These are phyloP conservation scores for Lactuca saligna DNA, from an alignment of 129 eudicot genomes.

Conservation along the genomic window DNA sequence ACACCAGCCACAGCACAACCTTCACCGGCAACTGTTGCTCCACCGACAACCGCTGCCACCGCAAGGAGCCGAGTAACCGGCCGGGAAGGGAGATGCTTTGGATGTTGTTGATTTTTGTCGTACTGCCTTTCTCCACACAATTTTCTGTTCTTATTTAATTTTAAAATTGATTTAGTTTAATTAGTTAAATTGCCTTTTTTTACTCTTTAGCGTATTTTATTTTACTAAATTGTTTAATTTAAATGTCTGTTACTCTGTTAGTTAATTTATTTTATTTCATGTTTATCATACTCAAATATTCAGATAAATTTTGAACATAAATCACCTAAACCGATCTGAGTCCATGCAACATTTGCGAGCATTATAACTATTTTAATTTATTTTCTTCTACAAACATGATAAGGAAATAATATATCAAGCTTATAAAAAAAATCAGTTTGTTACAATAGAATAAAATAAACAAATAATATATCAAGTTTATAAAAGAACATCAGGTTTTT, in stretches of 20 bases:
- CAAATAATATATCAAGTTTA: background rate
- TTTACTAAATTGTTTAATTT: slow-evolving; percentile 26
- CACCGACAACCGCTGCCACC: slow-evolving; percentile 34
- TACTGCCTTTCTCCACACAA: slow-evolving; percentile 3
- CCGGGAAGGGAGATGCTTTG: background rate
- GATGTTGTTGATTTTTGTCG: slow-evolving; percentile 23
- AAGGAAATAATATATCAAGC: no score
- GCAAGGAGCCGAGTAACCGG: slow-evolving; percentile 30
- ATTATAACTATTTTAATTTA: no score
- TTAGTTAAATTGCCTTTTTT: slow-evolving; percentile 4
- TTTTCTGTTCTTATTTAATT: background rate
- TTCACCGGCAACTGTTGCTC: slow-evolving; percentile 24
- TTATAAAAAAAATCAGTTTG: background rate
- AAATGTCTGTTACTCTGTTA: background rate
- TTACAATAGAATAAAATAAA: background rate
- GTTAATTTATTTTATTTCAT: slow-evolving; percentile 9
- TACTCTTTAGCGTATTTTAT: background rate
- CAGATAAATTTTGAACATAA: no score
- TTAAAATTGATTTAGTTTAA: slow-evolving; percentile 24
- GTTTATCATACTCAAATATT: background rate
- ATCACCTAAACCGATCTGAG: background rate
- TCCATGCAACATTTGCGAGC: slow-evolving; percentile 3
- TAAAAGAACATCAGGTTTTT: background rate
- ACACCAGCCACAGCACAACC: slow-evolving; percentile 28
- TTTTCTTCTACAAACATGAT: background rate